phyloP scores from a whole-genome alignment of 208 protist species.

The Trypanosomatidae sp. region DNA sequence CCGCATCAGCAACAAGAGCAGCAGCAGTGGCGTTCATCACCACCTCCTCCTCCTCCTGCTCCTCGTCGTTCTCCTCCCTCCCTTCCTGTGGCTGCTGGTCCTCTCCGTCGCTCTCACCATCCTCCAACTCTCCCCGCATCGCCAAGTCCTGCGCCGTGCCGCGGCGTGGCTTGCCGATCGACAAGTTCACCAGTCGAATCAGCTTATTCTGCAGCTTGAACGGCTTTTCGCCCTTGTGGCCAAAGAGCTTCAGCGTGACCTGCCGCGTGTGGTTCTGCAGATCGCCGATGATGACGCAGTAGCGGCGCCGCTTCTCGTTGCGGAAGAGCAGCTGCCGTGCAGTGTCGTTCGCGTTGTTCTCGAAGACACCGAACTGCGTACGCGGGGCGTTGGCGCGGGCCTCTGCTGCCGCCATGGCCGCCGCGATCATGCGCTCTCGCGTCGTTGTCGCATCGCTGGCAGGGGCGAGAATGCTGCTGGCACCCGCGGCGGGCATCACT shows the following conservation, averaged over 20 bases:
- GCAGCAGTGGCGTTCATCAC: not conserved
- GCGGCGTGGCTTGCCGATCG: conserved; percentile 60
- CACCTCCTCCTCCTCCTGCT: not conserved
- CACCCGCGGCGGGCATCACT: not conserved
- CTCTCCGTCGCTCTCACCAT: conserved; percentile 5
- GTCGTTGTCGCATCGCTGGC: conserved; percentile 15
- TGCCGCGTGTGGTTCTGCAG: conserved; percentile 52
- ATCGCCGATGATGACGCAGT: conserved; percentile 82
- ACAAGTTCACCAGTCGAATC: conserved; percentile 84
- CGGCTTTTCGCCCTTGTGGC: conserved; percentile 77
- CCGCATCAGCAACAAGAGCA: not conserved
- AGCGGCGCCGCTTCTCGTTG: conserved; percentile 79
- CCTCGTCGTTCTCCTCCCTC: not conserved
- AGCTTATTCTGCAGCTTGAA: conserved; percentile 86
- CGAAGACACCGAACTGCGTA: conserved; percentile 34
- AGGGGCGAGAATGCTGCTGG: conserved; percentile 12
- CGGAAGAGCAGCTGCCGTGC: conserved; percentile 79
- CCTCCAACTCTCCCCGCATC: conserved; percentile 7
- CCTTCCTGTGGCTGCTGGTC: conserved; percentile 4
- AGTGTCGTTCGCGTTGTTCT: conserved; percentile 53
- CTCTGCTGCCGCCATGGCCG: conserved; percentile 16
- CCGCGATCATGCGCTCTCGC: conserved; percentile 16
- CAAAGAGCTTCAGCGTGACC: conserved; percentile 80
- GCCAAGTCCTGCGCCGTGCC: conserved; percentile 23
- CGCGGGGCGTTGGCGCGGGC: conserved; percentile 18